A percentile compares a stretch with the other conserved stretches of the same genome.
Evolutionary conservation across 768 basidiomycete species (phyloP).

Genomic region (Crepidotus variabilis): DNA sequence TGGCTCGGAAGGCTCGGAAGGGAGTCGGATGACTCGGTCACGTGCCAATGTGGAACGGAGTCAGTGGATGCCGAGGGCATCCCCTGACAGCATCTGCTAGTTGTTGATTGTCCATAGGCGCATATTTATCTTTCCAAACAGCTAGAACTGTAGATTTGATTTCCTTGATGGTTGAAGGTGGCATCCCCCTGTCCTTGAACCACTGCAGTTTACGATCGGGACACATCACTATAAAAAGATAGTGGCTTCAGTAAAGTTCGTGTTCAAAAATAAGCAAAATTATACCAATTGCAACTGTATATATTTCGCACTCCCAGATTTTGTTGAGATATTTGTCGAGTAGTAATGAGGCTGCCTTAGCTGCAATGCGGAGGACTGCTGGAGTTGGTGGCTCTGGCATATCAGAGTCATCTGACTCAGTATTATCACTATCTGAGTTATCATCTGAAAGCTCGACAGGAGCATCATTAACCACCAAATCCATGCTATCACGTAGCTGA

Average conservation of each 20-base stretch:
- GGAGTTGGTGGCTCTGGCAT: slow-evolving; percentile 10
- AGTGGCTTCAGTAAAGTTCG: slow-evolving; percentile 1
- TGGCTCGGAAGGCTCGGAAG: too few species aligned
- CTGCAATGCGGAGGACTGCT: slow-evolving; percentile 13
- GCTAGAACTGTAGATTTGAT: slow-evolving; percentile 9
- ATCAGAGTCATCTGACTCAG: slow-evolving; percentile 9
- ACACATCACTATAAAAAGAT: slow-evolving; percentile 12
- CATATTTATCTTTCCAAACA: slow-evolving; percentile 6
- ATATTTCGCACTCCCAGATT: slow-evolving; percentile 12
- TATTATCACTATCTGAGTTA: neutral
- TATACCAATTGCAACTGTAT: slow-evolving; percentile 16
- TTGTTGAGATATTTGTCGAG: slow-evolving; percentile 14
- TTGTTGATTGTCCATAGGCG: neutral
- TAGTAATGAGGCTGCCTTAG: slow-evolving; percentile 13
- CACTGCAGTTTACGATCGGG: slow-evolving; percentile 17
- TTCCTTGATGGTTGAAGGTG: neutral
- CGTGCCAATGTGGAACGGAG: too few species aligned
- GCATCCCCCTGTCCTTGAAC: slow-evolving; percentile 9
- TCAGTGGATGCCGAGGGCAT: too few species aligned
- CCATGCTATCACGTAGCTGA: slow-evolving; percentile 7
- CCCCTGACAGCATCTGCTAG: too few species aligned
- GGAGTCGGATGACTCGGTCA: too few species aligned
- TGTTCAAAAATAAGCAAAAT: neutral
- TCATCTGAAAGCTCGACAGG: neutral
- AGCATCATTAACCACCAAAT: slow-evolving; percentile 6